Evolutionary conservation across 2,329 filamentous ascomycete genomes (phyloP), one percentile per base, ranked within the genome.

Genomic region (Pseudocercospora fijiensis): DNA sequence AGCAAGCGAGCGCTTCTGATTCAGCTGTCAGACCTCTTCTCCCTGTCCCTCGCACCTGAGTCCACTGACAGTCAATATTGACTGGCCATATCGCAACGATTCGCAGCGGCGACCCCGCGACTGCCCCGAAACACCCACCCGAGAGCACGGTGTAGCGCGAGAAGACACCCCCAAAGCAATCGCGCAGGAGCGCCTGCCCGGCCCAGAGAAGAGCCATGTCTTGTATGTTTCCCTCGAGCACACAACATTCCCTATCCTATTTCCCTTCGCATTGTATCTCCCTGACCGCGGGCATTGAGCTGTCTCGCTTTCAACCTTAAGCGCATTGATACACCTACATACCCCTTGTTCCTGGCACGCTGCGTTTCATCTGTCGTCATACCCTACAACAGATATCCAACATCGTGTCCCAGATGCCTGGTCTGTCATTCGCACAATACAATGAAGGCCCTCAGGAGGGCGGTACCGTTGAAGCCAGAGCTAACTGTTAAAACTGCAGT

Each of bases 401-500:
- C 58, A 58, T 61, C 58, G 43, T 58, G 53, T 53, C 57, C 28
- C 16, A 18, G n/a, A n/a, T 18, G 53, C 53, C 53, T 37, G 53
- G 53, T 56, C n/a, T 33, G 53, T 56, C 53, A 56, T 37, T 18
- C 28, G n/a, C 53, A 20, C 4, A n/a, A 11, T 11, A 41, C 18
- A 20, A 56, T 56, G 53, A 56, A 37, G 53, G 62, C 62, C 37
- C 57, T 63, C 62, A 69, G 63, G 61, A 62, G 65, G 22, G 64
- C 58, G 27, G 45, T 65, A 22, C 62, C 62, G 18, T 30, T 65
- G 49, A 68, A 61, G 56, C 51, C 49, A 61, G 61, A 65, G 68
- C 68, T 70, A 62, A 70, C 67, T 33, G 18, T 65, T 27, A 53
- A 58, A 45, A 49, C 57, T 51, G 37, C 66, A 70, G 68, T 70